phyloP scores from a whole-genome alignment of 2,329 filamentous ascomycete genomes.

The Diaporthe helianthi region DNA sequence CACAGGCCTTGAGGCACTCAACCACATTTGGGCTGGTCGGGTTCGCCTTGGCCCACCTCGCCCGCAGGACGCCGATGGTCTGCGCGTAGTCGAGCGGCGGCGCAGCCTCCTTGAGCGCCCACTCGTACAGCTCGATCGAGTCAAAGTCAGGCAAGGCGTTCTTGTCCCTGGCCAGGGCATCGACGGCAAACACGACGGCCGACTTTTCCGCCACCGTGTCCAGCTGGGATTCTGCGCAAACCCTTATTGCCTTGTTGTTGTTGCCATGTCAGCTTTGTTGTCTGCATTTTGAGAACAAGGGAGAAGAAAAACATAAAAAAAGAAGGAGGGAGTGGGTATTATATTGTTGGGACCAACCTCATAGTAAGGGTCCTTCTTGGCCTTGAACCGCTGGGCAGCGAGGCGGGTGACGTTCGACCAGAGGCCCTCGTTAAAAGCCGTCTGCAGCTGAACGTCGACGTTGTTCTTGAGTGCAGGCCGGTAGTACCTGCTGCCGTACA shows the following conservation, averaged over 20 bases:
- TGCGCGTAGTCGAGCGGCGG: slow-evolving; percentile 49
- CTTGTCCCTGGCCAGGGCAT: slow-evolving; percentile 55
- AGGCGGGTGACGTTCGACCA: slow-evolving; percentile 60
- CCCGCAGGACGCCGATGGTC: slow-evolving; percentile 58
- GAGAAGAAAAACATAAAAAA: neutral
- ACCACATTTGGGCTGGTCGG: slow-evolving; percentile 52
- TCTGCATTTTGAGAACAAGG: too few species aligned
- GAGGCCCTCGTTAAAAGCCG: slow-evolving; percentile 61
- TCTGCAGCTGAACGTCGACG: slow-evolving; percentile 62
- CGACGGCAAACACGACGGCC: slow-evolving; percentile 52
- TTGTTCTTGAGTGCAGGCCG: slow-evolving; percentile 54
- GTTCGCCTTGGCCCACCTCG: slow-evolving; percentile 59
- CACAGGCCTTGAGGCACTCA: slow-evolving; percentile 59
- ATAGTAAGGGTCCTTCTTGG: slow-evolving; percentile 62
- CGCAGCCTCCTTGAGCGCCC: slow-evolving; percentile 50
- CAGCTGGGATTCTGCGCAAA: slow-evolving; percentile 59
- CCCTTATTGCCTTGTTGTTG: slow-evolving; percentile 57
- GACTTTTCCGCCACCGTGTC: slow-evolving; percentile 57
- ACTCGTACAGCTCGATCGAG: slow-evolving; percentile 61
- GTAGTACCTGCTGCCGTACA: slow-evolving; percentile 40
- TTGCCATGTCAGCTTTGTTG: neutral
- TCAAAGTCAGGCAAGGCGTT: slow-evolving; percentile 57
- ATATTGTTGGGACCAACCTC: slow-evolving; percentile 57
- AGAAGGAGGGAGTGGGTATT: neutral
- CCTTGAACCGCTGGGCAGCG: slow-evolving; percentile 58